Base-by-base conservation (phyloP, 805 yeast species). In the Brettanomyces nanus region DNA sequence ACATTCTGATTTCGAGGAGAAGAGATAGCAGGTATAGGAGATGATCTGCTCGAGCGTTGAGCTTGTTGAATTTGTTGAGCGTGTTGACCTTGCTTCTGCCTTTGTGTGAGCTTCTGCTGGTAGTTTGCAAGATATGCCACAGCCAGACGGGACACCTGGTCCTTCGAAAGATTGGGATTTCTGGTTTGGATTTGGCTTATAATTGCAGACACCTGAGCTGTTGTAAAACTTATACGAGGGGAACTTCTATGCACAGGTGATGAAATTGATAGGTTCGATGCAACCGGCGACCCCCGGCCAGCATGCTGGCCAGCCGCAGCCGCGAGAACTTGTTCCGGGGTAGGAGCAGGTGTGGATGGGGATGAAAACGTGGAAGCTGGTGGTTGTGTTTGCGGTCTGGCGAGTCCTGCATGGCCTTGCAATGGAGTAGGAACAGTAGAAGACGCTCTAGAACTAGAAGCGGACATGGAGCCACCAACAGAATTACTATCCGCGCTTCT, bases 111-210 rank as follows among this genome's bases (percentile, higher is more conserved):
- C 32, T 54, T 45, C 28, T 51, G 51, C 52, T 75, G 81, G 26
- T 73, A 57, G 42, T 68, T 72, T 1, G 83, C 77, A 44, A 78
- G 54, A 47, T 77, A 77, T 13, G 77, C 68, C 3, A 81, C 81
- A 3, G 85, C 85, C 40, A 78, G 63, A 41, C 74, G 71, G 3
- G 81, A 75, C 1, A 79, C 83, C 48, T 79, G 81, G 40, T 74
- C 80, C 43, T 76, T 76, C 9, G 75, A 64, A 51, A 77, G 59
- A 23, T 66, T 70, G 2, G 86, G 86, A 52, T 79, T 73, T 47
- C 77, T 77, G n/a, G 69, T 59, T 51, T 78, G 83, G 38, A 79
- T 78, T 32, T 78, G 75, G 45, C 67, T 73, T 40, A 79, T 73
- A 30, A 79, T 69, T 1, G 82, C 79, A 7, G 82, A 69, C 4